Conservation (phyloP, 164 flowering plant genomes). For the Santalum album region DNA sequence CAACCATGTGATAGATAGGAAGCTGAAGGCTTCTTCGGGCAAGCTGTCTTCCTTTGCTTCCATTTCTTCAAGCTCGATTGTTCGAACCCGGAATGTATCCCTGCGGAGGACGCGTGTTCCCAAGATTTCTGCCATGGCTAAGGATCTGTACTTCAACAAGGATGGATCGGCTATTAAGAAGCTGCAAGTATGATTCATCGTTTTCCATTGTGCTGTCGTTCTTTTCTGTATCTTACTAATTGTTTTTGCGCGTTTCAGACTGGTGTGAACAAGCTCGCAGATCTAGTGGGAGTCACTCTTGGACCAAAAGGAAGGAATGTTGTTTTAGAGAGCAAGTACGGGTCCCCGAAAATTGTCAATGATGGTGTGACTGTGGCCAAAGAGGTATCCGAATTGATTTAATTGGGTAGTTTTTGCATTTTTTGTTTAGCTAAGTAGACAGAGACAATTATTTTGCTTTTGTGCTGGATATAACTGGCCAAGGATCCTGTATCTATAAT, state of each 20-base stretch:
- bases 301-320: conserved; percentile 99
- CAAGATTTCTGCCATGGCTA: conserved; percentile 66
- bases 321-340: conserved; percentile 96
- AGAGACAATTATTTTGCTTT: too few species aligned
- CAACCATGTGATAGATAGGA: conserved; percentile 30
- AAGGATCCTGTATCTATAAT: too few species aligned
- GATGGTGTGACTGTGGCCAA: conserved; percentile 97
- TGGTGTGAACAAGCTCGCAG: conserved; percentile 98
- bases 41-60: conserved; percentile 55
- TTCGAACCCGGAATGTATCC: conserved; percentile 28
- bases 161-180: conserved; percentile 88
- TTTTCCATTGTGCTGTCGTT: neutral
- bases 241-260: conserved; percentile 24
- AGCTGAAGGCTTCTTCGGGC: conserved; percentile 27
- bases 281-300: conserved; percentile 94
- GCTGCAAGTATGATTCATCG: conserved; percentile 51
- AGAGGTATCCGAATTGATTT: conserved; percentile 36
- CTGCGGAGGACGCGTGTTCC: conserved; percentile 27
- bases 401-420: neutral
- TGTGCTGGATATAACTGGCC: too few species aligned
- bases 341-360: conserved; percentile 93
- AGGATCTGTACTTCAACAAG: conserved; percentile 89
- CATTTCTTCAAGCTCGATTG: conserved; percentile 40
- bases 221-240: neutral
- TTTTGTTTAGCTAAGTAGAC: neutral